Percentiles rank a stretch among this genome's conserved stretches.
These are phyloP conservation scores for Anacardium occidentale DNA, from an alignment of 345 rosid genomes.

Conservation along the genomic window DNA sequence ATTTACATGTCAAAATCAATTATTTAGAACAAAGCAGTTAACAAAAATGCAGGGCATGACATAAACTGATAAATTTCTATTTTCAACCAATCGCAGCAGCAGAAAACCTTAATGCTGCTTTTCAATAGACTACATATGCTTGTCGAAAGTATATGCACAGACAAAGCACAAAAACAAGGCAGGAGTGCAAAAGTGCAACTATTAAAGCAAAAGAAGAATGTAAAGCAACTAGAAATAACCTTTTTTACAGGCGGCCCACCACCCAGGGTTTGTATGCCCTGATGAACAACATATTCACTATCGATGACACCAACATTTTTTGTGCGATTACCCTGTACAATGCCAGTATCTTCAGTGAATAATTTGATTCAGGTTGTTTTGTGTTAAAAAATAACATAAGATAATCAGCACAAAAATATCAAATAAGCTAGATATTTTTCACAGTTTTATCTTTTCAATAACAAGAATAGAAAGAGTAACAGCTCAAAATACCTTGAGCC, in stretches of 20 bases:
- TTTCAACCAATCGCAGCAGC: not conserved
- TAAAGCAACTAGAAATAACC: constrained; percentile 29
- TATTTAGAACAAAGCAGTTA: not conserved
- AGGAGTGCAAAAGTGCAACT: not conserved
- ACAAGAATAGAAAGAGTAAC: not conserved
- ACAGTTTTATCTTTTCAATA: not conserved
- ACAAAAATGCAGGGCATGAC: not conserved
- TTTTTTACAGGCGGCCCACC: constrained; percentile 50
- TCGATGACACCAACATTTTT: constrained; percentile 87
- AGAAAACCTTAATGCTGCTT: not conserved
- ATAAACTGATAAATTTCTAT: not conserved
- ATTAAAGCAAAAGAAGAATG: not conserved
- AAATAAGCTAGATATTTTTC: not conserved
- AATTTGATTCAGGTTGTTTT: not conserved
- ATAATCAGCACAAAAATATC: not conserved
- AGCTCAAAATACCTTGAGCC: not conserved
- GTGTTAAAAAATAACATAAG: not conserved
- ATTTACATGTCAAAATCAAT: not conserved
- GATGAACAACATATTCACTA: constrained; percentile 80
- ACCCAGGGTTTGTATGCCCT: constrained; percentile 87
- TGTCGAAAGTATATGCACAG: no score
- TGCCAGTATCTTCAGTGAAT: not conserved
- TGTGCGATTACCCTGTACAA: constrained; percentile 77
- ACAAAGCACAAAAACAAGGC: not conserved
- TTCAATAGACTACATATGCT: not conserved